Evolutionary conservation across 345 rosid species (phyloP).

Genomic region (Populus deltoides): DNA sequence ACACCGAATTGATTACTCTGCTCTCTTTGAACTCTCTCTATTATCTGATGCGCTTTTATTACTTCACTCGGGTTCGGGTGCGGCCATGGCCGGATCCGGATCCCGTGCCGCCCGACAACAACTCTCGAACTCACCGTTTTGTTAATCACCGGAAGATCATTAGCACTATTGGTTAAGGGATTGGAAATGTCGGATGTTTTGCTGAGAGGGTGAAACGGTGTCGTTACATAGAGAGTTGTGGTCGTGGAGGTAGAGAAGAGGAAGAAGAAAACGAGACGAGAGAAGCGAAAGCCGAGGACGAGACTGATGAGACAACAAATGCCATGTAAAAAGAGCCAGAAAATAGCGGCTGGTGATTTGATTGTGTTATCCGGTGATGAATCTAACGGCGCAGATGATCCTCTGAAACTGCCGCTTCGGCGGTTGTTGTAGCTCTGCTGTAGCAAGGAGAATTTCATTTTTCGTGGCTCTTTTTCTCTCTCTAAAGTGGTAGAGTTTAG

Average conservation of each 20-base stretch:
- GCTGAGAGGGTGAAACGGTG: constrained; percentile 53
- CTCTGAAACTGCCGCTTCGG: constrained; percentile 58
- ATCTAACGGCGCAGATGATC: constrained; percentile 55
- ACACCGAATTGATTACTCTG: constrained; percentile 72
- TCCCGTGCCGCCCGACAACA: constrained; percentile 95
- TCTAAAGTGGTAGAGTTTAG: background rate
- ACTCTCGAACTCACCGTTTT: constrained; percentile 63
- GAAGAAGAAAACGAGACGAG: constrained; percentile 84
- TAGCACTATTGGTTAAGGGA: constrained; percentile 13
- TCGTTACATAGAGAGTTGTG: constrained; percentile 41
- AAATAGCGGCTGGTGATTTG: constrained; percentile 65
- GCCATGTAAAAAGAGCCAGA: constrained; percentile 77
- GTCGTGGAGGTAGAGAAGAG: constrained; percentile 65
- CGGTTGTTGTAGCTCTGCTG: constrained; percentile 83
- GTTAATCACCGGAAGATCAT: constrained; percentile 30
- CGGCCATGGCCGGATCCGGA: constrained; percentile 99
- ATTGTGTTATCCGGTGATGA: constrained; percentile 50
- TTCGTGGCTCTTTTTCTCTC: background rate
- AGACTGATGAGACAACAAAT: constrained; percentile 83
- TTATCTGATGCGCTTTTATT: constrained; percentile 86
- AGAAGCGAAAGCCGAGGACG: constrained; percentile 89
- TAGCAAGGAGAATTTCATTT: constrained; percentile 80
- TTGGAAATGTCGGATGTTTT: constrained; percentile 13
- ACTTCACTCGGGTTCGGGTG: constrained; percentile 90
- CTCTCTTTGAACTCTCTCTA: constrained; percentile 86